Base-by-base conservation (phyloP, 495 filamentous ascomycete genomes). In the Penicillium canariense region DNA sequence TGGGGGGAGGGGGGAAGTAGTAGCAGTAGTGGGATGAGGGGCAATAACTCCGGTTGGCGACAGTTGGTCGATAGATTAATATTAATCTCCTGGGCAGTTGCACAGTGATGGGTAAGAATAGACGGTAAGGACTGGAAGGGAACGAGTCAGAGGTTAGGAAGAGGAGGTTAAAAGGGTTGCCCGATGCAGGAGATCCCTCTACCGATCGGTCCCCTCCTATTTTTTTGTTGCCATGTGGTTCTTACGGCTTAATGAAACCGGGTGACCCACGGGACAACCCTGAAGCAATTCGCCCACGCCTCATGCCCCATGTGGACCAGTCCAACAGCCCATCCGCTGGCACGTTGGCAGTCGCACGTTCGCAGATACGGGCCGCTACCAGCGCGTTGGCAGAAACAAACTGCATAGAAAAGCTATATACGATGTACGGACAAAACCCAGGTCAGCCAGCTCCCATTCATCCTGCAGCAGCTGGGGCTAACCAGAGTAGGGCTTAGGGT, bases 401-500 rank as follows among this genome's bases (percentile, higher is more conserved):
- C 2, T 14, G 9, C 38, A 14, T 25, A 23, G 17, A 25, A 20
- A 25, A 11, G n/a, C 22, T 22, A 6, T 17, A 42, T 12, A 6
- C 18, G 11, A n/a, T 18, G 25, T 7, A 18, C 14, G 4, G 20
- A 42, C 25, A 4, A n/a, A 42, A 23, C 20, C n/a, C 5, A 25
- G 10, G 25, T 30, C 3, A 30, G 15, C 5, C 26, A 35, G 32
- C 35, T 38, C 31, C 26, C 26, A 11, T 23, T 38, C 23, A 3
- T 17, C 26, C 50, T 48, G 15, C 32, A 18, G 28, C n/a, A 0
- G 4, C 27, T 17, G 44, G 0, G 20, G 25, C 54, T 15, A 12
- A 48, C 47, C 22, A 50, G 12, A 10, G 20, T 63, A 66, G 62
- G 62, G 62, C 55, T 60, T 68, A 68, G 61, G 68, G 66, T 48